These are phyloP conservation scores for Acer campestre DNA, from an alignment of 345 rosid genomes.

Conservation along the genomic window DNA sequence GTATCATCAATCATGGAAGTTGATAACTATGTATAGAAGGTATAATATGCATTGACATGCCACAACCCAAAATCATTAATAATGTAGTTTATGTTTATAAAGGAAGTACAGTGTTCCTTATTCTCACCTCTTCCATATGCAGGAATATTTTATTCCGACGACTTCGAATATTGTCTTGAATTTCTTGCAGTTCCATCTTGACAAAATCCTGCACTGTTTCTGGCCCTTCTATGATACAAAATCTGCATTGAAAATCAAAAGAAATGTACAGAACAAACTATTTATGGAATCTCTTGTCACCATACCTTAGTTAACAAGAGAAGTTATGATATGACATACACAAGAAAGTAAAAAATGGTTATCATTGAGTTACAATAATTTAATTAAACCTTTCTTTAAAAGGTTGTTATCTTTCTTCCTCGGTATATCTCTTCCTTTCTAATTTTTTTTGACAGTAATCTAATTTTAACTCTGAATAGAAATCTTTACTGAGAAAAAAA, in stretches of 20 bases:
- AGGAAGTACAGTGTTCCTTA: not conserved
- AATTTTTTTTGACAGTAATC: too few relatives aligned
- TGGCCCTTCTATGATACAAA: conserved; percentile 98
- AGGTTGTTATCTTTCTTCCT: too few relatives aligned
- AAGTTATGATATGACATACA: too few relatives aligned
- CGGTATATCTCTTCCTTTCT: too few relatives aligned
- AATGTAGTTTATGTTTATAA: not conserved
- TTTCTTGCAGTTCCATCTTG: conserved; percentile 85
- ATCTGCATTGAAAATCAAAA: conserved; percentile 46
- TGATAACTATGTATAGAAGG: not conserved
- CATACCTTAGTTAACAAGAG: too few relatives aligned
- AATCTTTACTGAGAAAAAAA: too few relatives aligned
- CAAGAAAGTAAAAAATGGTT: too few relatives aligned
- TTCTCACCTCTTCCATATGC: conserved; percentile 94
- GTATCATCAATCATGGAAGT: too few relatives aligned
- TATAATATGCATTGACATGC: not conserved
- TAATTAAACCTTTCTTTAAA: too few relatives aligned
- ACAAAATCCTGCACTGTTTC: conserved; percentile 94
- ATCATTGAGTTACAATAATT: too few relatives aligned
- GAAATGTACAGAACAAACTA: not conserved
- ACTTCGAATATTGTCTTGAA: conserved; percentile 91
- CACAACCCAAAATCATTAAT: not conserved
- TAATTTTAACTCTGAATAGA: too few relatives aligned
- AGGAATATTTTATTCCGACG: conserved; percentile 92
- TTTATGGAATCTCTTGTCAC: not conserved